These are phyloP conservation scores for Arthrobotrys entomopaga DNA, from an alignment of 2,329 filamentous ascomycete species.

Conservation along the genomic window DNA sequence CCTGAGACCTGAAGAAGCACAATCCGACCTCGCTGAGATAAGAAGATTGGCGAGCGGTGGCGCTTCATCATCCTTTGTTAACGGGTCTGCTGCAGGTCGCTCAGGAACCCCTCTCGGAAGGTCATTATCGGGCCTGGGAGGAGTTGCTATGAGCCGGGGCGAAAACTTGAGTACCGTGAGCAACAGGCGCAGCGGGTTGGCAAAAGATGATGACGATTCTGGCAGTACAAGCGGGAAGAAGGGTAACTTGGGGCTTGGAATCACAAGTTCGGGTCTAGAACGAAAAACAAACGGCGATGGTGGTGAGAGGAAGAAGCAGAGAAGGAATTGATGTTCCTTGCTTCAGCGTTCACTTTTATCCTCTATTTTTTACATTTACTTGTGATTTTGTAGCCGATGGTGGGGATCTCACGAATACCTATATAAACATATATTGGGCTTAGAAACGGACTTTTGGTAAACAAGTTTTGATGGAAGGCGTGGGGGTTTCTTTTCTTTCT, in stretches of 20 bases:
- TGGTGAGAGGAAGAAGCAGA: conserved; percentile 51
- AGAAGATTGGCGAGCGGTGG: conserved; percentile 33
- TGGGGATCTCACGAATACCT: background rate
- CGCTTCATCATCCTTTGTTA: conserved; percentile 16
- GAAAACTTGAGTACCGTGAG: conserved; percentile 53
- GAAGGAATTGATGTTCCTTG: conserved; percentile 20
- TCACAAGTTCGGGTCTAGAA: conserved; percentile 48
- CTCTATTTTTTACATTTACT: conserved; percentile 16
- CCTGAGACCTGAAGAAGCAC: conserved; percentile 38
- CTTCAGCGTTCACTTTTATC: conserved; percentile 18
- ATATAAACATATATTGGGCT: background rate
- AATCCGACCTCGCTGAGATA: conserved; percentile 35
- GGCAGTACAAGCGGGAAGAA: conserved; percentile 47
- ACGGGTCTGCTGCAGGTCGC: conserved; percentile 22
- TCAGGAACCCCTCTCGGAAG: conserved; percentile 35
- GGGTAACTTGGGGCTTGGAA: conserved; percentile 41
- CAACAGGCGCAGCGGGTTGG: conserved; percentile 30
- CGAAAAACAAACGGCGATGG: conserved; percentile 46
- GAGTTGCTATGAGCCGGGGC: conserved; percentile 35
- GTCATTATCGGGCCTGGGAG: conserved; percentile 41
- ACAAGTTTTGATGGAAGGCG: background rate
- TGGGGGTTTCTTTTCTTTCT: no score
- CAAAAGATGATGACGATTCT: conserved; percentile 47
- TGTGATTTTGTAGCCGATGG: background rate
- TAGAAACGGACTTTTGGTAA: background rate